Conservation (phyloP, 176 grass and related monocot species). For the Carex cristatella region DNA sequence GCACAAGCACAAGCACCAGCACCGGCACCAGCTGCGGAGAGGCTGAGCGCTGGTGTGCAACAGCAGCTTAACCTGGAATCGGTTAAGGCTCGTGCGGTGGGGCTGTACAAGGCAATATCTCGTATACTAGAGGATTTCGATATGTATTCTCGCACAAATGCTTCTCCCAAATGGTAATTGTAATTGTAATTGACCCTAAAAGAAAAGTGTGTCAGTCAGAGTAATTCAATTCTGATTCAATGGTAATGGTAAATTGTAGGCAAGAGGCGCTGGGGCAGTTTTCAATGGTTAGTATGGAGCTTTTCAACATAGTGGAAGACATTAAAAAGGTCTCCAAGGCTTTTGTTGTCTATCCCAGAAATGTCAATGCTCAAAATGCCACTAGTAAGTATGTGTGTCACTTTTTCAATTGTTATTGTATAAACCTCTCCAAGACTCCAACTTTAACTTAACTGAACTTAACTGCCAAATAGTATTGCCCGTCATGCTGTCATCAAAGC, state of each 20-base stretch:
- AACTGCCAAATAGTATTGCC: not conserved
- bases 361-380: slow-evolving; percentile 90
- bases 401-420: not conserved
- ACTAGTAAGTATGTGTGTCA: slow-evolving; percentile 29
- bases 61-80: slow-evolving; percentile 92
- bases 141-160: slow-evolving; percentile 47
- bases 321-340: slow-evolving; percentile 97
- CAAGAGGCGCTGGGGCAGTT: slow-evolving; percentile 90
- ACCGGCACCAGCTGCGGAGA: slow-evolving; percentile 33
- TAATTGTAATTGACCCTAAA: too few species aligned
- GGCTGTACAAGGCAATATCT: slow-evolving; percentile 81
- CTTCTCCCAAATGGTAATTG: slow-evolving; percentile 55
- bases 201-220: too few species aligned
- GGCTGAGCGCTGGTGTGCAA: slow-evolving; percentile 56
- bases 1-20: not conserved
- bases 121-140: slow-evolving; percentile 91
- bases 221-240: too few species aligned
- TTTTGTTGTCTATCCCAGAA: slow-evolving; percentile 74
- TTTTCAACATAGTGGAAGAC: slow-evolving; percentile 96
- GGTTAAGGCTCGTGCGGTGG: slow-evolving; percentile 64
- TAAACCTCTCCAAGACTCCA: too few species aligned
- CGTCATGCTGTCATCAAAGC: slow-evolving; percentile 91
- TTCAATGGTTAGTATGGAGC: slow-evolving; percentile 96
- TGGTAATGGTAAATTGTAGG: slow-evolving; percentile 23
- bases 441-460: too few species aligned